phyloP scores from a whole-genome alignment of 257 asterid genomes.

The Solanum sejunctum region DNA sequence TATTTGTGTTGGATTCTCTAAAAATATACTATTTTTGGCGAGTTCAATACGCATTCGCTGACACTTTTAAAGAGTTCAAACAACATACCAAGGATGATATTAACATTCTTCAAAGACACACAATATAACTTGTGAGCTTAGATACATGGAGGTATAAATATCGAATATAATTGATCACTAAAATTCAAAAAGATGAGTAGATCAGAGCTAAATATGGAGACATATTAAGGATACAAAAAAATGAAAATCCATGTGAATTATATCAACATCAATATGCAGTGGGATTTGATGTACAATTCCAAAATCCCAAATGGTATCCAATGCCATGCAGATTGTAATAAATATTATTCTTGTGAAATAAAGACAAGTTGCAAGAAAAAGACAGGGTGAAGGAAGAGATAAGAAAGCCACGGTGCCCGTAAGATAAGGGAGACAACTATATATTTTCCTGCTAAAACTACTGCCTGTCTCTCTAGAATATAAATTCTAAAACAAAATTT shows the following conservation, averaged over 20 bases:
- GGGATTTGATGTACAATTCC: background rate
- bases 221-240: background rate
- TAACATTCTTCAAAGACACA: no score
- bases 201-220: background rate
- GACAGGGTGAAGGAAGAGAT: background rate
- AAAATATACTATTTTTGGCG: no score
- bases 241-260: background rate
- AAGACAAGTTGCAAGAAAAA: background rate
- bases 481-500: no score
- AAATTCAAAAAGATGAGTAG: background rate
- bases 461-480: background rate
- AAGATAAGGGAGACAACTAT: background rate
- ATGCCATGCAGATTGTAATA: slow-evolving; percentile 10
- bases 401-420: background rate
- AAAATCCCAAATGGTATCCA: slow-evolving; percentile 17
- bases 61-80: no score
- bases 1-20: no score
- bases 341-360: background rate
- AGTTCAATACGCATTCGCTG: no score
- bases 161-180: background rate
- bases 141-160: background rate
- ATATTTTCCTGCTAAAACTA: background rate
- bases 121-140: background rate
- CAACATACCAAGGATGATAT: no score
- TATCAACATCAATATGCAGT: background rate